Conservation (phyloP, 495 filamentous ascomycete species). For the Oidiodendron maius region DNA sequence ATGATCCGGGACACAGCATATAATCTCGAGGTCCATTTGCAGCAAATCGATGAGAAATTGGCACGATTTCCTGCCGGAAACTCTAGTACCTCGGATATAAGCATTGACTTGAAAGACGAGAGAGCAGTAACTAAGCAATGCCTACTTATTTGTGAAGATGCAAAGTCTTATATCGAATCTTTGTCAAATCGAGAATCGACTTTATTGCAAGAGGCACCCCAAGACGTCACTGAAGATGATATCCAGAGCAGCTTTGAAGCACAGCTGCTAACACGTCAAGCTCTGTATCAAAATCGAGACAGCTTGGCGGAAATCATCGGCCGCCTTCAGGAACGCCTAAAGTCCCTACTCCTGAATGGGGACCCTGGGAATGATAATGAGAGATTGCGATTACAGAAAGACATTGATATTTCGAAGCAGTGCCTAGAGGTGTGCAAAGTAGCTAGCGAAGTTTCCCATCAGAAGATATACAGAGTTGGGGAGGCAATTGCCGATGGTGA, state of each 20-base stretch:
- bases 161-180: conserved; percentile 15
- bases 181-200: conserved; percentile 16
- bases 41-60: conserved; percentile 18
- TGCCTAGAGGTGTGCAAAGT: conserved; percentile 32
- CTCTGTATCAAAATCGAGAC: conserved; percentile 22
- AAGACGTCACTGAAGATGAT: conserved; percentile 6
- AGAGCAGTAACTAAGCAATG: conserved; percentile 19
- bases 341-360: conserved; percentile 18
- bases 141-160: conserved; percentile 19
- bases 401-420: conserved; percentile 25
- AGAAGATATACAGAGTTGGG: conserved; percentile 28
- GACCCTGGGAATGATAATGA: conserved; percentile 17
- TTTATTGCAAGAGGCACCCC: conserved; percentile 12
- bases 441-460: conserved; percentile 22
- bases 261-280: conserved; percentile 17
- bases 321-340: conserved; percentile 24
- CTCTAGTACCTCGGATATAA: conserved; percentile 8
- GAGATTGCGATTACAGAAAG: conserved; percentile 24
- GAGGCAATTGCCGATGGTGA: conserved; percentile 29
- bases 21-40: conserved; percentile 15
- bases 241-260: conserved; percentile 15
- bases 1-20: conserved; percentile 19
- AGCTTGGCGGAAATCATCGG: conserved; percentile 20
- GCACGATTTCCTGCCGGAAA: conserved; percentile 8
- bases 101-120: conserved; percentile 18